These are phyloP conservation scores for Trichoderma citrinoviride DNA, from an alignment of 2,329 filamentous ascomycete genomes.

Conservation along the genomic window DNA sequence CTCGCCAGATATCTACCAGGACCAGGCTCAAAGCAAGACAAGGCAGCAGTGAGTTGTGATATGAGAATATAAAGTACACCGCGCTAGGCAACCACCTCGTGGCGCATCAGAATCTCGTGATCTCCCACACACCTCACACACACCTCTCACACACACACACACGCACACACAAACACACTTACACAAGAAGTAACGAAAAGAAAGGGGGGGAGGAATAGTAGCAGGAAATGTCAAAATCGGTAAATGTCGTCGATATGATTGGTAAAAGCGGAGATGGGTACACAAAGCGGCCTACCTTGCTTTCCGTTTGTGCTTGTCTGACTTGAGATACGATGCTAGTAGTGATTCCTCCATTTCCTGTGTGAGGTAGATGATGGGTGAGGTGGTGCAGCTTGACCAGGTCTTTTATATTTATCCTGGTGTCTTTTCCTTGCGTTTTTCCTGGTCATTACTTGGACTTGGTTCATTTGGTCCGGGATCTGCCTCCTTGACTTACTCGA, in stretches of 20 bases:
- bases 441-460: too few relatives aligned
- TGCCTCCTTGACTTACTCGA: too few relatives aligned
- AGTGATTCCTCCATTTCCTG: too few relatives aligned
- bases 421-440: too few relatives aligned
- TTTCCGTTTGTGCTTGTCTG: background rate
- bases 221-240: background rate
- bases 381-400: too few relatives aligned
- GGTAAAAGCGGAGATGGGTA: background rate
- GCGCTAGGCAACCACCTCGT: background rate
- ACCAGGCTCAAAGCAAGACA: background rate
- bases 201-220: too few relatives aligned
- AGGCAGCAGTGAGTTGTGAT: background rate
- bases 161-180: too few relatives aligned
- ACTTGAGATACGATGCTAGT: background rate
- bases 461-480: too few relatives aligned
- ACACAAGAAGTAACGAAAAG: too few relatives aligned
- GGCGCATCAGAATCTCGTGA: conserved; percentile 12
- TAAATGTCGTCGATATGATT: conserved; percentile 1
- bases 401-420: too few relatives aligned
- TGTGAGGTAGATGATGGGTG: too few relatives aligned
- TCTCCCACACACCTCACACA: background rate
- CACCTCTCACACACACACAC: too few relatives aligned
- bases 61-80: background rate
- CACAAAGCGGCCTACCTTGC: background rate
- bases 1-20: background rate